A percentile compares a stretch with the other conserved stretches of the same genome.
These are phyloP conservation scores for Chlorella sp. DNA, from an alignment of 139 green algal species.

Conservation along the genomic window DNA sequence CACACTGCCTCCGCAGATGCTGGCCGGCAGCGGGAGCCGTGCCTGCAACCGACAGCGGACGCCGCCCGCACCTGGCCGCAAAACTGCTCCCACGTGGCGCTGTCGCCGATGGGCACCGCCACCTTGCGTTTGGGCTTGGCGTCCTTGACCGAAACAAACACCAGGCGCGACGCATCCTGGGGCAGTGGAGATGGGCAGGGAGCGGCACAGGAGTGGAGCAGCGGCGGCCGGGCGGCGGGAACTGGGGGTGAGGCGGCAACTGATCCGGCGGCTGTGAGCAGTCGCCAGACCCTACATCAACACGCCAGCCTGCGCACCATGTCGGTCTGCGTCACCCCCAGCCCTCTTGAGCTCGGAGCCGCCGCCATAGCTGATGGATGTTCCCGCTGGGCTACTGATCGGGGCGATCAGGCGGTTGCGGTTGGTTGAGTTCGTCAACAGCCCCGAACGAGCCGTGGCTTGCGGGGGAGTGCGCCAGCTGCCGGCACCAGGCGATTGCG, in stretches of 20 bases:
- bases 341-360: background rate
- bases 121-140: conserved; percentile 83
- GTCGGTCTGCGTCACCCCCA: conserved; percentile 36
- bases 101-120: conserved; percentile 81
- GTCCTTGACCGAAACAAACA: conserved; percentile 84
- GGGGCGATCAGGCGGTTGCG: no score
- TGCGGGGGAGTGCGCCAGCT: no score
- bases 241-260: background rate
- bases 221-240: background rate
- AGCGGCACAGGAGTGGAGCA: no score
- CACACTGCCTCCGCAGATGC: background rate
- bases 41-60: background rate
- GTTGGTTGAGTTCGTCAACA: no score
- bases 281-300: background rate
- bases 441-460: no score
- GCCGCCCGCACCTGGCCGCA: conserved; percentile 49
- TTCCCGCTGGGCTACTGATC: background rate
- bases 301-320: background rate
- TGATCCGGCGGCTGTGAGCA: background rate
- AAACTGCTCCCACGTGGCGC: conserved; percentile 76
- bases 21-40: background rate
- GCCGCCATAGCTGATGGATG: background rate
- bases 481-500: no score
- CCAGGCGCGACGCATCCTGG: conserved; percentile 80
- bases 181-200: background rate